phyloP scores from a whole-genome alignment of 352 stramenopile species.

The Phytophthora sojae region DNA sequence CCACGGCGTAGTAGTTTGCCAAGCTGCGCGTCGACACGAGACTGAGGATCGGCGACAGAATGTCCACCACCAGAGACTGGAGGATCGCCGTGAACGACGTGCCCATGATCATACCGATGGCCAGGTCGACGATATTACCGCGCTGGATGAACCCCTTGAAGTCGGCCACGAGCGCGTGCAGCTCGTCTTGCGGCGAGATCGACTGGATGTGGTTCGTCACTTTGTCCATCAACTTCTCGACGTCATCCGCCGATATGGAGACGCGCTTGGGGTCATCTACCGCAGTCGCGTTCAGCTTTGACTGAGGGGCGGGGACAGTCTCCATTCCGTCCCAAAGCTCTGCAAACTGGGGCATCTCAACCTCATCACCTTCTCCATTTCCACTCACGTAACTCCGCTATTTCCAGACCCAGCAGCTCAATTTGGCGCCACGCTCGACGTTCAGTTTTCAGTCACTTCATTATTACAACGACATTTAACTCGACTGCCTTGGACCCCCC shows the following conservation, averaged over 20 bases:
- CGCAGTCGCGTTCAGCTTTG: neutral
- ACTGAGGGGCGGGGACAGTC: neutral
- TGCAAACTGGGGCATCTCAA: no score
- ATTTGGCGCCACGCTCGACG: conserved; percentile 1
- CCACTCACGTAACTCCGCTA: neutral
- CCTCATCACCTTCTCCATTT: neutral
- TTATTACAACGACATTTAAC: conserved; percentile 24
- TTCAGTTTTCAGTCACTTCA: conserved; percentile 25
- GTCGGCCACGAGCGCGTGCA: conserved; percentile 34
- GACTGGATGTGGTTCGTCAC: conserved; percentile 11
- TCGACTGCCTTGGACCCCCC: neutral
- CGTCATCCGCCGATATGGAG: conserved; percentile 7
- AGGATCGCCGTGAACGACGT: conserved; percentile 66
- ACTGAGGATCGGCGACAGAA: conserved; percentile 66
- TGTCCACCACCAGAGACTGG: conserved; percentile 69
- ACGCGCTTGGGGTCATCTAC: neutral
- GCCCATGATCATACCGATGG: conserved; percentile 67
- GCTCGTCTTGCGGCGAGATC: conserved; percentile 11
- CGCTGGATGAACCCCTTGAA: conserved; percentile 70
- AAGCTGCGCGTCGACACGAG: conserved; percentile 66
- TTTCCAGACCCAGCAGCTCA: conserved; percentile 7
- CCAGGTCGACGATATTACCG: conserved; percentile 69
- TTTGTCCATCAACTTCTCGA: conserved; percentile 18
- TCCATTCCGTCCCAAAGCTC: neutral
- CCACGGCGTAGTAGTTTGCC: conserved; percentile 61